A percentile compares a stretch with the other conserved stretches of the same genome.
Evolutionary conservation across 2,329 filamentous ascomycete genomes (phyloP).

Genomic region (Tympanopsis confertula): DNA sequence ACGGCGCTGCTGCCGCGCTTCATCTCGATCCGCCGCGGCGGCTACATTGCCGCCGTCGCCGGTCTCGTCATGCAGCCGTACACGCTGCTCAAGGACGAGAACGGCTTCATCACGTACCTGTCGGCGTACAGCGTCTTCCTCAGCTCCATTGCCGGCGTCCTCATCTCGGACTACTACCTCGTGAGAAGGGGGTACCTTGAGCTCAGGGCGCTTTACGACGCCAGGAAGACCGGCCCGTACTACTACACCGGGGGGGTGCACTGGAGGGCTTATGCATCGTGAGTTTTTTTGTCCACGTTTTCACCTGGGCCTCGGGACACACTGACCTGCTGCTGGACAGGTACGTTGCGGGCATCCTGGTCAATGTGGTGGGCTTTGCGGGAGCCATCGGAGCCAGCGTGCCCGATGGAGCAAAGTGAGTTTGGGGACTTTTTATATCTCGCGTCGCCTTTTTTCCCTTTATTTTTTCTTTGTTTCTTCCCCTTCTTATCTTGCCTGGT

Average conservation of each 20-base stretch:
- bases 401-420: slow-evolving; percentile 45
- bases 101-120: slow-evolving; percentile 52
- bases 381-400: slow-evolving; percentile 46
- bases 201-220: slow-evolving; percentile 48
- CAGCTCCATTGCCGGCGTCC: slow-evolving; percentile 56
- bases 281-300: too few species aligned
- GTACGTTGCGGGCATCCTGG: slow-evolving; percentile 60
- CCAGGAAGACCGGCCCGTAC: slow-evolving; percentile 37
- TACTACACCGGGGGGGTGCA: slow-evolving; percentile 47
- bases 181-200: slow-evolving; percentile 53
- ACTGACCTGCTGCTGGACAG: too few species aligned
- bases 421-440: too few species aligned
- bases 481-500: too few species aligned
- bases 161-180: slow-evolving; percentile 55
- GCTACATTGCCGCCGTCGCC: slow-evolving; percentile 50
- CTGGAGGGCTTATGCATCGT: slow-evolving; percentile 53
- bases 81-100: not conserved
- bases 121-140: slow-evolving; percentile 61
- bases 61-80: slow-evolving; percentile 53
- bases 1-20: slow-evolving; percentile 47
- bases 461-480: too few species aligned
- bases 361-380: slow-evolving; percentile 60
- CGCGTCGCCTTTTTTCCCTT: too few species aligned
- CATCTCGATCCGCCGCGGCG: slow-evolving; percentile 52
- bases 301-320: too few species aligned